A percentile compares a stretch with the other conserved stretches of the same genome.
phyloP scores from a whole-genome alignment of 1,139 yeast genomes.

The Diutina catenulata region DNA sequence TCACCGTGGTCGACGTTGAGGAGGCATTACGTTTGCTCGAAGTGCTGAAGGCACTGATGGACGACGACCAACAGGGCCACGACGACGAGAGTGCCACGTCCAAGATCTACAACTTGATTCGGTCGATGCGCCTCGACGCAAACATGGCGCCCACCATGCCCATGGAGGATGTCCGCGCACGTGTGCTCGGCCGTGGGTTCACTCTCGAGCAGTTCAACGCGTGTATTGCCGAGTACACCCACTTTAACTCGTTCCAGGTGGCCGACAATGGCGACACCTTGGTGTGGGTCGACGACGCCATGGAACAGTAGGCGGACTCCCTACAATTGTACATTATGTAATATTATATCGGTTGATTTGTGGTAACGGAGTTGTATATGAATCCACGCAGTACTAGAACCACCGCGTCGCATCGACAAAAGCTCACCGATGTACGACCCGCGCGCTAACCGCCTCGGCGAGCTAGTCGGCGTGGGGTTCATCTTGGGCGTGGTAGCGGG shows the following conservation, averaged over 20 bases:
- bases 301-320: constrained; percentile 6
- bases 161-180: constrained; percentile 47
- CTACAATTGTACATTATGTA: no score
- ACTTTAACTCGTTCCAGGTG: constrained; percentile 66
- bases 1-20: constrained; percentile 75
- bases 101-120: constrained; percentile 43
- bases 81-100: constrained; percentile 43
- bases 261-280: constrained; percentile 54
- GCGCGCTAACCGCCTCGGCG: no score
- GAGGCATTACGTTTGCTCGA: constrained; percentile 84
- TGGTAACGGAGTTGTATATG: no score
- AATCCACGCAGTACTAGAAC: no score
- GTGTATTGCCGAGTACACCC: constrained; percentile 65
- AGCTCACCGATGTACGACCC: no score
- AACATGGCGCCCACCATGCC: constrained; percentile 20
- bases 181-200: constrained; percentile 76
- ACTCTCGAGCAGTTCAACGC: constrained; percentile 68
- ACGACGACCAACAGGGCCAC: constrained; percentile 33
- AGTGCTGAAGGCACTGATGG: constrained; percentile 76
- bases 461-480: no score
- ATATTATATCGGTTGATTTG: no score
- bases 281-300: constrained; percentile 22
- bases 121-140: constrained; percentile 25
- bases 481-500: no score
- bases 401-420: no score